Percentiles rank a stretch among this genome's conserved stretches.
These are phyloP conservation scores for Fusarium piperis DNA, from an alignment of 2,329 filamentous ascomycete genomes.

Conservation along the genomic window DNA sequence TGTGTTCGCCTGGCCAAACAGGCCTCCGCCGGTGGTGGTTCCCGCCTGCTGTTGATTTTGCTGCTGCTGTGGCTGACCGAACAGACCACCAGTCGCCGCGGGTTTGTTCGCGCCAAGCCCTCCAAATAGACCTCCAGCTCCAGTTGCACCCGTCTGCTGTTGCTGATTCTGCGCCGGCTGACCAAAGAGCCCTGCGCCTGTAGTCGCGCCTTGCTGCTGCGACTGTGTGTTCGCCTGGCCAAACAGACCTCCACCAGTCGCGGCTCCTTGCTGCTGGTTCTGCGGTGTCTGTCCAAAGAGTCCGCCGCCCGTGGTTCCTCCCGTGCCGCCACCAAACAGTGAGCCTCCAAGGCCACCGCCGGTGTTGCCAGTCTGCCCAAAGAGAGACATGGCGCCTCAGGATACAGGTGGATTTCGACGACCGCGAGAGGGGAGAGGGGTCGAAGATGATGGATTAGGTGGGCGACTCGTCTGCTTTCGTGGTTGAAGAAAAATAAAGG, in stretches of 20 bases:
- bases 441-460: conserved; percentile 6
- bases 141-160: conserved; percentile 23
- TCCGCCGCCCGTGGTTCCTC: conserved; percentile 41
- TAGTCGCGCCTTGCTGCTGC: conserved; percentile 32
- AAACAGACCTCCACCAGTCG: conserved; percentile 39
- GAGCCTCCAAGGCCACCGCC: conserved; percentile 32
- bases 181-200: conserved; percentile 36
- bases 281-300: conserved; percentile 45
- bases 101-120: conserved; percentile 38
- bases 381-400: conserved; percentile 47
- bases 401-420: conserved; percentile 4
- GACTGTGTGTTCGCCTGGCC: conserved; percentile 34
- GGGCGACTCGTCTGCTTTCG: conserved; percentile 23
- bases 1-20: conserved; percentile 42
- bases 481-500: conserved; percentile 23
- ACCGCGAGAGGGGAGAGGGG: background rate
- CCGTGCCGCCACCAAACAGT: conserved; percentile 38
- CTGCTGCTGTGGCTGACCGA: conserved; percentile 40
- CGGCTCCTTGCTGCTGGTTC: conserved; percentile 35
- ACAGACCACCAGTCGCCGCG: conserved; percentile 37
- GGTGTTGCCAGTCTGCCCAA: conserved; percentile 44
- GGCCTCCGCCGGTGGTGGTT: conserved; percentile 21
- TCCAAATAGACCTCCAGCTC: conserved; percentile 49
- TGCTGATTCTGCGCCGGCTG: conserved; percentile 33
- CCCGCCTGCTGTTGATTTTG: conserved; percentile 23